Base-by-base conservation (phyloP, 805 yeast species). In the Starmerella lactis-condensi region DNA sequence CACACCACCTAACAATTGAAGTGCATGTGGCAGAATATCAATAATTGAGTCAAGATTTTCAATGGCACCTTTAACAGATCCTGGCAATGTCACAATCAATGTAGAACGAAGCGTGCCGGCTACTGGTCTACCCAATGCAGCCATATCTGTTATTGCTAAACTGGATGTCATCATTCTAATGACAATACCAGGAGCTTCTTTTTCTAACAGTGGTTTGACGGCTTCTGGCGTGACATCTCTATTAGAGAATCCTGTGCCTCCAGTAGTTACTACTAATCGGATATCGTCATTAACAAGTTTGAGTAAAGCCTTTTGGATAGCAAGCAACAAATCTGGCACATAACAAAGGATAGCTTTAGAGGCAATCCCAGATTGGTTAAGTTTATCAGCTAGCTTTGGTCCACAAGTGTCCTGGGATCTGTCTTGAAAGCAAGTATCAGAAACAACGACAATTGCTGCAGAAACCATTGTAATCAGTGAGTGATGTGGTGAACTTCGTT, bases 141-240 rank as follows among this genome's bases (percentile, higher is more conserved):
- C 71, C 39, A 52, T 54, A 1, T 65, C 64, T 0, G 72, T 66
- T 17, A 56, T 50, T 31, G 52, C 42, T 14, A 64, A 50, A 1
- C 69, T 61, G 16, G 47, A 51, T 1, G 50, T 35, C 4, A 65
- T 44, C 69, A 66, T 64, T 3, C 57, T 58, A 26, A 61, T 65
- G 5, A 60, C 63, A 7, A 66, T 42, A 1, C 71, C 72, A 2
- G 67, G 64, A 0, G 71, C 67, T 25, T 57, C 55, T 31, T 48
- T 54, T 11, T 60, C 57, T 1, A 66, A 25, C 22, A 66, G 28
- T 4, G 62, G 58, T 31, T 38, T 46, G 5, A 66, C 48, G 1
- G 69, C 67, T 30, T 66, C 72, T 0, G 71, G 71, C 2, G 72
- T 65, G 6, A 51, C 43, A 44, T 66, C 72, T 5, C 52, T 42